Base-by-base conservation (phyloP, 106 monocot species). In the Dioscorea alata region DNA sequence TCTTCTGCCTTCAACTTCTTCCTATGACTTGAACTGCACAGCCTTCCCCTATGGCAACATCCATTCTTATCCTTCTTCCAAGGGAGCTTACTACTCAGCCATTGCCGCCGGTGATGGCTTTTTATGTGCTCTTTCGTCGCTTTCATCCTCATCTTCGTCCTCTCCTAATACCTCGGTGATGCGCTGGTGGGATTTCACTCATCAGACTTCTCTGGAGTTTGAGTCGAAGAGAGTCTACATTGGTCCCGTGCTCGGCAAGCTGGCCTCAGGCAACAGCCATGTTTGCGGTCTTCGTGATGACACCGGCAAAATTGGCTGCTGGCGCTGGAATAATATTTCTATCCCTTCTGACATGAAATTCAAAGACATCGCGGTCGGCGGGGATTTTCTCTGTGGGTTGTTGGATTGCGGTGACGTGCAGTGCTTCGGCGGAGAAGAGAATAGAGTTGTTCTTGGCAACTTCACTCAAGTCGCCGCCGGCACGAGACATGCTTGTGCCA, bases 51-150 rank as follows among this genome's bases (percentile, higher is more conserved):
- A 14, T 50, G 67, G 79, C 18, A 8, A 14, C 9, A 21, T 61
- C 18, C 57, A 16, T 21, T 22, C 63, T 35, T 89, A 92, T 77
- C 69, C 78, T 31, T 54, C 84, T 59, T 59, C 63, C 42, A 6
- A 6, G 9, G 50, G 19, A 20, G 23, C 49, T 19, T 64, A 79
- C 33, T 93, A 79, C 79, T 74, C 89, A 33, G 92, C 83, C 57
- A 64, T 97, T 58, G 89, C 89, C 61, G 86, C 97, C 18, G 92
- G 92, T 33, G 57, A 85, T 52, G 89, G 71, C 35, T 97, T 92
- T 78, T 71, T 97, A n/a, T 92, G 97, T 68, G 92, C 79, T 48
- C 57, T 93, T 67, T 57, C 71, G 49, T 59, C 71, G 50, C 32
- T 13, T 18, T 23, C 52, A 1, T 13, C 69, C 23, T 23, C 57